Conservation (phyloP, 1,284 basidiomycete species). For the Ceratobasidium sp. region DNA sequence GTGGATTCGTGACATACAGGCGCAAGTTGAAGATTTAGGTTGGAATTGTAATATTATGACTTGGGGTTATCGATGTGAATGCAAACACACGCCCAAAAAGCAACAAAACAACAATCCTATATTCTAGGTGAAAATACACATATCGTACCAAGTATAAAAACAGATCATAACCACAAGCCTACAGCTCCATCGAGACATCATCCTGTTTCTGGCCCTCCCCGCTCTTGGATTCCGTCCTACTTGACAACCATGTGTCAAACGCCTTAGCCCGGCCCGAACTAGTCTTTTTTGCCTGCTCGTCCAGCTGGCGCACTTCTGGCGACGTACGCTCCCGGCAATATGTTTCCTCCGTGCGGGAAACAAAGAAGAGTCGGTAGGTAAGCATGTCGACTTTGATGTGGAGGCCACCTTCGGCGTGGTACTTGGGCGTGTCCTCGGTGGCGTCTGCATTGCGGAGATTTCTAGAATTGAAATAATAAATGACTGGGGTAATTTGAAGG, state of each 20-base stretch:
- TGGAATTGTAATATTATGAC: too few relatives aligned
- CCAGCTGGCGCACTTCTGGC: conserved; percentile 33
- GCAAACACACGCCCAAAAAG: too few relatives aligned
- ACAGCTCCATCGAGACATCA: conserved; percentile 37
- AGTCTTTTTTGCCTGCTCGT: conserved; percentile 39
- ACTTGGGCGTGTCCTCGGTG: conserved; percentile 56
- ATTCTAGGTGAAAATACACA: conserved; percentile 40
- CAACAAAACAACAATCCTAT: conserved; percentile 11
- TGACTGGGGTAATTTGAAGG: not conserved
- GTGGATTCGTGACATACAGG: conserved; percentile 90
- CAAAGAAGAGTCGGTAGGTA: conserved; percentile 87
- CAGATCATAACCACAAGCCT: conserved; percentile 11
- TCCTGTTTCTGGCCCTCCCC: conserved; percentile 22
- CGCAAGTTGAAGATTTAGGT: conserved; percentile 59
- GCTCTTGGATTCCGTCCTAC: conserved; percentile 2
- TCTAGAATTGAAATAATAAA: conserved; percentile 46
- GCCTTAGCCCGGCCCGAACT: conserved; percentile 1
- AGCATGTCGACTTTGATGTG: conserved; percentile 87
- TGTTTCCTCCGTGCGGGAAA: conserved; percentile 75
- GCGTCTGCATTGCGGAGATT: conserved; percentile 47
- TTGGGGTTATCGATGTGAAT: conserved; percentile 1
- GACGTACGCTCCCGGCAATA: conserved; percentile 56
- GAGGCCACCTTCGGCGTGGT: conserved; percentile 67
- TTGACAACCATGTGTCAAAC: conserved; percentile 33
- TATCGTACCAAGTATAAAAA: conserved; percentile 24